Evolutionary conservation across 257 asterid genomes (phyloP).

Genomic region (Przewalskia tangutica): DNA sequence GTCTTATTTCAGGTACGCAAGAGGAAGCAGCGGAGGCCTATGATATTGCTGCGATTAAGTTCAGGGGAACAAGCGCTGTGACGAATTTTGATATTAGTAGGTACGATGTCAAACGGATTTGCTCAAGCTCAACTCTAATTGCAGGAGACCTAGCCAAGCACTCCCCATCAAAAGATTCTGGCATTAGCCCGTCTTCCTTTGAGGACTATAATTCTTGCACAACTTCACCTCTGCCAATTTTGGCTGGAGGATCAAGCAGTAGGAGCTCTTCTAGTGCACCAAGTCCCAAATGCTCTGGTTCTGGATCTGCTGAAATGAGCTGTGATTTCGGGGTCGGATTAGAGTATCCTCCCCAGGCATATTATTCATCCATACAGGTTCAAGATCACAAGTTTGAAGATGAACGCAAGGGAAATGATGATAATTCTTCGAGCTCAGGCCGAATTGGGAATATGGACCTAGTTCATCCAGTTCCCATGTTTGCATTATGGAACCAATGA

Average conservation of each 20-base stretch:
- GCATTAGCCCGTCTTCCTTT: slow-evolving; percentile 5
- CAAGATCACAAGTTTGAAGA: slow-evolving; percentile 25
- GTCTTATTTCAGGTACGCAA: slow-evolving; percentile 48
- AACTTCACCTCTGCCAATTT: slow-evolving; percentile 28
- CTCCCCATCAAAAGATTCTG: slow-evolving; percentile 37
- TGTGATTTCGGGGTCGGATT: slow-evolving; percentile 25
- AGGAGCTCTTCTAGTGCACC: slow-evolving; percentile 14
- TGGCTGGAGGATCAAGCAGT: slow-evolving; percentile 3
- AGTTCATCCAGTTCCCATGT: slow-evolving; percentile 42
- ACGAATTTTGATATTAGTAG: slow-evolving; percentile 69
- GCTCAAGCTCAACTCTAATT: slow-evolving; percentile 69
- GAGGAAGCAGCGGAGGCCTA: slow-evolving; percentile 91
- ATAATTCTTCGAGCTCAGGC: neutral
- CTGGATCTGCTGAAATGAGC: slow-evolving; percentile 14
- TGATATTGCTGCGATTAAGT: slow-evolving; percentile 79
- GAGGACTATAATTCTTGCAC: slow-evolving; percentile 42
- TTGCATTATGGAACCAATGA: slow-evolving; percentile 61
- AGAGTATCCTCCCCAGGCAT: slow-evolving; percentile 21
- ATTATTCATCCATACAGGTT: slow-evolving; percentile 7
- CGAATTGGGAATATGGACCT: slow-evolving; percentile 19
- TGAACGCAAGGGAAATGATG: slow-evolving; percentile 12
- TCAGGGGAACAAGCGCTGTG: slow-evolving; percentile 74
- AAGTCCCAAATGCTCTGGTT: slow-evolving; percentile 7
- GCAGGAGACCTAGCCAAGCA: slow-evolving; percentile 66
- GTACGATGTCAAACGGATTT: slow-evolving; percentile 64